Conservation (phyloP, 2,329 filamentous ascomycete species). For the Fusarium praegraminearum region DNA sequence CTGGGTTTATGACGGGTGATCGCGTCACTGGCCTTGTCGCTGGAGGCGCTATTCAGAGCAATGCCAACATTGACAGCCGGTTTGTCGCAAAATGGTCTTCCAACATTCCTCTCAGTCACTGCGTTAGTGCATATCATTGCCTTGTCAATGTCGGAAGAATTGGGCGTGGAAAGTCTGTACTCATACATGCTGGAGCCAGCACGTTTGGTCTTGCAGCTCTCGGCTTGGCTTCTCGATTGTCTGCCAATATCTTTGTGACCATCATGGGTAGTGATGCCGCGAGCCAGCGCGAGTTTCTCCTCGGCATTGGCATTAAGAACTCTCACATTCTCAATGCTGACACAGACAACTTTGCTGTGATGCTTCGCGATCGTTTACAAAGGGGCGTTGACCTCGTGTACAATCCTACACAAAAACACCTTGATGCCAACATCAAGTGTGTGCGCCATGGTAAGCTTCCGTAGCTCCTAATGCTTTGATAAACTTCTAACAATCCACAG, state of each 20-base stretch:
- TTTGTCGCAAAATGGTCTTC: slow-evolving; percentile 52
- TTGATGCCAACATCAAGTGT: slow-evolving; percentile 51
- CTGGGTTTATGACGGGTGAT: slow-evolving; percentile 53
- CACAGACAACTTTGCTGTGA: slow-evolving; percentile 51
- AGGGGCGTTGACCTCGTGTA: slow-evolving; percentile 59
- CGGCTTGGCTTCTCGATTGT: slow-evolving; percentile 53
- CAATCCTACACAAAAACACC: slow-evolving; percentile 57
- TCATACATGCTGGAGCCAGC: slow-evolving; percentile 60
- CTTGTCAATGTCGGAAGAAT: slow-evolving; percentile 52
- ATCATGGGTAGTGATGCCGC: slow-evolving; percentile 48
- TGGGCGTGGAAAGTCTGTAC: slow-evolving; percentile 49
- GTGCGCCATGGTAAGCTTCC: slow-evolving; percentile 52
- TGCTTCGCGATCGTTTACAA: slow-evolving; percentile 51
- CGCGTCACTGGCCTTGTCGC: slow-evolving; percentile 57
- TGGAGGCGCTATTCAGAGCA: slow-evolving; percentile 53
- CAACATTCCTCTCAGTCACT: slow-evolving; percentile 54
- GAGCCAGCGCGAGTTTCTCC: slow-evolving; percentile 55
- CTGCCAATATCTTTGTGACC: slow-evolving; percentile 58
- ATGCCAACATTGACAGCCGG: slow-evolving; percentile 50
- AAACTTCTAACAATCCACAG: slow-evolving; percentile 40
- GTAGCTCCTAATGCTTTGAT: slow-evolving; percentile 1
- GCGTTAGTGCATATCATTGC: slow-evolving; percentile 58
- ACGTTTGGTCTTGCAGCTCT: slow-evolving; percentile 59
- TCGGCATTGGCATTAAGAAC: slow-evolving; percentile 50
- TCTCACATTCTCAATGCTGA: slow-evolving; percentile 56